phyloP scores from a whole-genome alignment of 495 filamentous ascomycete species.

The Echria macrotheca region DNA sequence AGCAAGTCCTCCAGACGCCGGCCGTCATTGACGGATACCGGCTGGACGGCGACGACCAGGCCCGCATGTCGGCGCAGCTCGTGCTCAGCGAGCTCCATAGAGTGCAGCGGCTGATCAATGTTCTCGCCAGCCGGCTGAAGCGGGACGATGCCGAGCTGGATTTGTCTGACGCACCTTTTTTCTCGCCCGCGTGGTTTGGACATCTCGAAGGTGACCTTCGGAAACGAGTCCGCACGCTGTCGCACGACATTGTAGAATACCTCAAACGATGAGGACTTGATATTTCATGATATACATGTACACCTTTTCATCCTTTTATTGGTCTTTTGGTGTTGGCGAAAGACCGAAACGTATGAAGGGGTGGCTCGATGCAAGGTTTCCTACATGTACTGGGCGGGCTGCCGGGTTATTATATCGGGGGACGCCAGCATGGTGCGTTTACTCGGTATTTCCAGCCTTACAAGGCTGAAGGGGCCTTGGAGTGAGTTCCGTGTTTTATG shows the following conservation, averaged over 20 bases:
- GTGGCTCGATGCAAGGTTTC: too few relatives aligned
- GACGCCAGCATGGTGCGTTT: background rate
- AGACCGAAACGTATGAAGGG: too few relatives aligned
- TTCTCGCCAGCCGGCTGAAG: slow-evolving; percentile 10
- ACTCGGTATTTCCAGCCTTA: background rate
- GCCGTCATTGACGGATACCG: background rate
- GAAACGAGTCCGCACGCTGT: background rate
- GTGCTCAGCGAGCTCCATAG: slow-evolving; percentile 39
- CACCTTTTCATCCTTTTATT: background rate
- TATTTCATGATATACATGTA: background rate
- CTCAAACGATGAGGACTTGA: background rate
- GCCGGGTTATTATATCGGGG: background rate
- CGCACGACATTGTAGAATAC: background rate
- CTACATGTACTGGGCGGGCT: too few relatives aligned
- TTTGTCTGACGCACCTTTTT: background rate
- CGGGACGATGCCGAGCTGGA: background rate
- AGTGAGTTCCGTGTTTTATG: background rate
- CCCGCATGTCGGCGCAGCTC: slow-evolving; percentile 30
- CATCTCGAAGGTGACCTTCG: background rate
- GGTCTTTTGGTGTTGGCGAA: background rate
- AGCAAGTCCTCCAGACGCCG: background rate
- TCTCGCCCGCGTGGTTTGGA: background rate
- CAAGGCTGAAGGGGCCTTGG: background rate
- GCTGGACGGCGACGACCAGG: slow-evolving; percentile 20
- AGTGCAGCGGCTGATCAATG: slow-evolving; percentile 28